A percentile compares a stretch with the other conserved stretches of the same genome.
These are phyloP conservation scores for Cercospora citrullina DNA, from an alignment of 2,329 filamentous ascomycete species.

Conservation along the genomic window DNA sequence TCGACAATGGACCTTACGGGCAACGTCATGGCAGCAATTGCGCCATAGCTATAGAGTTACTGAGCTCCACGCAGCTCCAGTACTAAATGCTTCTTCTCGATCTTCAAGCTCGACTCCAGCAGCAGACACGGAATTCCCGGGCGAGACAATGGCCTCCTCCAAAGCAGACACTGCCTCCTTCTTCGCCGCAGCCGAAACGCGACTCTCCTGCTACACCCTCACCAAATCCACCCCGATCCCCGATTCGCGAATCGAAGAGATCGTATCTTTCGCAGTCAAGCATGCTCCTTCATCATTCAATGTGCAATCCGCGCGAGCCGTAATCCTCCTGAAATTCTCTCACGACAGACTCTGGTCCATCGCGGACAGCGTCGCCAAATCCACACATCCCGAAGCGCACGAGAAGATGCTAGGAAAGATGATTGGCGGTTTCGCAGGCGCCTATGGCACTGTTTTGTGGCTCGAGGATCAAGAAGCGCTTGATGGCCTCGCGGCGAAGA, in stretches of 20 bases:
- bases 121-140: background rate
- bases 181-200: constrained; percentile 33
- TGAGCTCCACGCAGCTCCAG: background rate
- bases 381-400: constrained; percentile 67
- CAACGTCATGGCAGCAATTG: constrained; percentile 7
- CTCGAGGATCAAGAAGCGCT: constrained; percentile 22
- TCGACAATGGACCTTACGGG: background rate
- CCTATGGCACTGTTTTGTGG: constrained; percentile 65
- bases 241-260: constrained; percentile 68
- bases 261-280: constrained; percentile 60
- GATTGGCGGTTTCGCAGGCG: constrained; percentile 62
- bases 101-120: background rate
- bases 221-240: constrained; percentile 63
- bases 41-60: constrained; percentile 10
- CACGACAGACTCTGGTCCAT: constrained; percentile 81
- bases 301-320: constrained; percentile 74
- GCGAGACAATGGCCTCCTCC: constrained; percentile 2
- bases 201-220: constrained; percentile 37
- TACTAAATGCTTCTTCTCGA: background rate
- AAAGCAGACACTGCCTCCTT: constrained; percentile 25
- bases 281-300: constrained; percentile 83
- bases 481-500: constrained; percentile 19
- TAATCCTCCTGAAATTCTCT: constrained; percentile 75
- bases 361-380: constrained; percentile 61
- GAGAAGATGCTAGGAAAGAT: constrained; percentile 54